Evolutionary conservation across 768 basidiomycete species (phyloP), one percentile per base, ranked within the genome.

Genomic region (Holtermanniella nyarrowii): DNA sequence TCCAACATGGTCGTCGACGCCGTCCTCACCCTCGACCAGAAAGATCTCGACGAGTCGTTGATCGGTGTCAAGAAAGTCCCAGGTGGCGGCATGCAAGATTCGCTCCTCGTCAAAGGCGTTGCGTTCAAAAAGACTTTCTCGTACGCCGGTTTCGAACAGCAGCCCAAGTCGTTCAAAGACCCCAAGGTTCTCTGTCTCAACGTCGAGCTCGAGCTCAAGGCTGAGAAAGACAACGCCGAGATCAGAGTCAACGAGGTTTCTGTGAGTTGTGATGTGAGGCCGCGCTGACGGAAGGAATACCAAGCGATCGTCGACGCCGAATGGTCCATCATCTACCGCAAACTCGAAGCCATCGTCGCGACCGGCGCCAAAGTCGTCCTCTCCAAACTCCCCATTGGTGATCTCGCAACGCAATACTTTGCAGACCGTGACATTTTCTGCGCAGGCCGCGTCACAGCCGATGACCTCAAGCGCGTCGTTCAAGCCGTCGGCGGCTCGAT

Each of bases 91-190:
- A 86, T 95, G 83, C 89, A 96, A 73, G 95, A 97, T 71, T 93
- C 90, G 2, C 78, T 85, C 13, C 77, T 97, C 42, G 78, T 99
- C 66, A 75, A 76, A 51, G 93, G 95, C 37, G 95, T 99, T 44
- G 82, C 95, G 0, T 99, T 97, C 82, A 96, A 96, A 73, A 99
- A 99, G 76, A 99, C 95, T 0, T 99, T 99, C 74, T 91, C 90
- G 1, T 99, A 99, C 60, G 95, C 95, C 20, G 95, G 95, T 44
- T 95, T 95, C 18, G 95, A 99, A 69, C 95, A 99, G 73, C 93
- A 97, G 69, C 95, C 93, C 41, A 97, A 97, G 74, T 78, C 80
- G 26, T 95, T 97, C 78, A 75, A 75, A 56, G 68, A 93, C 65
- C 89, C 93, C 42, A 83, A 90, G 62, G 83, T 99, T 51, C 77